Conservation (phyloP, 345 rosid species). For the Lepidium aucheri region DNA sequence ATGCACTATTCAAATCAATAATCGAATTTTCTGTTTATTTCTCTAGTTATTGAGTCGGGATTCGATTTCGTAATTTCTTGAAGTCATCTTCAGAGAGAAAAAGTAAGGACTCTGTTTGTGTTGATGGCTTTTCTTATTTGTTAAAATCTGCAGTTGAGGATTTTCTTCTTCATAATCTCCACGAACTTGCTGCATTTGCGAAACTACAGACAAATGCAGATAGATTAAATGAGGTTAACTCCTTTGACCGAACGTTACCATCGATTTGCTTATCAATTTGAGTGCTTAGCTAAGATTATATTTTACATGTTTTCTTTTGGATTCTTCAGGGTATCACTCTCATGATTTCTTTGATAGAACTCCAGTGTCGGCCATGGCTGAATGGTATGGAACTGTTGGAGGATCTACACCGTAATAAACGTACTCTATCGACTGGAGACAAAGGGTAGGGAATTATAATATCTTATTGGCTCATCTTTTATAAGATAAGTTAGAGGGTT, state of each 20-base stretch:
- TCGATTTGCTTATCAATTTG: neutral
- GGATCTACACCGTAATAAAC: constrained; percentile 41
- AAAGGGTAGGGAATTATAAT: constrained; percentile 33
- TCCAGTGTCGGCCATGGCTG: constrained; percentile 44
- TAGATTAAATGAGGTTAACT: constrained; percentile 45
- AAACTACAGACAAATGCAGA: constrained; percentile 27
- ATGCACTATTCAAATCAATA: too few species aligned
- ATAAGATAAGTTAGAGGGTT: neutral
- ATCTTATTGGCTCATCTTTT: neutral
- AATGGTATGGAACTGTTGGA: constrained; percentile 54
- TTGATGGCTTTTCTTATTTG: neutral
- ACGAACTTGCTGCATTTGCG: constrained; percentile 40
- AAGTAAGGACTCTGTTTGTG: neutral
- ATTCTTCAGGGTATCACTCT: constrained; percentile 42
- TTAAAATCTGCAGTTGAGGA: constrained; percentile 40
- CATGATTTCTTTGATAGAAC: constrained; percentile 41
- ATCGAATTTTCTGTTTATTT: neutral
- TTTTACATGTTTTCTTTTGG: neutral
- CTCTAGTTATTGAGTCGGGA: neutral
- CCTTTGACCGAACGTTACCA: neutral
- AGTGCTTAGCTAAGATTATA: neutral
- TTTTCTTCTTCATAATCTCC: constrained; percentile 47
- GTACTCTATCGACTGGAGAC: constrained; percentile 49
- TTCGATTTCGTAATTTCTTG: neutral
- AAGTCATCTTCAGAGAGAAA: neutral